Conservation (phyloP, 2,329 filamentous ascomycete genomes). For the Pestalotiopsis sp. region DNA sequence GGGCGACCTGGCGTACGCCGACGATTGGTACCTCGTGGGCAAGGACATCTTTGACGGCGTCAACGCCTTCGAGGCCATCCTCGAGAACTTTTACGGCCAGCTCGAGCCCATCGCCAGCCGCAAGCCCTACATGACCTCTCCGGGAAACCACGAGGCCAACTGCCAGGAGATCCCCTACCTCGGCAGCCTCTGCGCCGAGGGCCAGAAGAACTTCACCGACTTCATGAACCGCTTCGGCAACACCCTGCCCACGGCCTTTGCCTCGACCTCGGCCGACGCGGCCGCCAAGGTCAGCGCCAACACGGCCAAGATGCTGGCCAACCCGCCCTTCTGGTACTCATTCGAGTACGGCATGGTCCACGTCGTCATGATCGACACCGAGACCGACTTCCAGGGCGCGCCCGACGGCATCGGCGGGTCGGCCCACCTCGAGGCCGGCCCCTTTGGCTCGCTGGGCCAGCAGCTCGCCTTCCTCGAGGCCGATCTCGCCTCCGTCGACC, state of each 20-base stretch:
- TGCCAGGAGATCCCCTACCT: conserved; percentile 47
- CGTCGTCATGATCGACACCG: conserved; percentile 57
- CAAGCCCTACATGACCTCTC: conserved; percentile 59
- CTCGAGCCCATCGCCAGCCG: conserved; percentile 54
- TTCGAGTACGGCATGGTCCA: conserved; percentile 63
- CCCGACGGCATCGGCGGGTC: conserved; percentile 46
- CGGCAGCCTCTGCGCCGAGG: conserved; percentile 44
- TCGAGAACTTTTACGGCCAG: conserved; percentile 59
- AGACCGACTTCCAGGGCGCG: conserved; percentile 56
- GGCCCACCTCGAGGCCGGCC: conserved; percentile 45
- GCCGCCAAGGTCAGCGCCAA: conserved; percentile 45
- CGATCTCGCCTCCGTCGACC: conserved; percentile 59
- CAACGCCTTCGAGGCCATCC: conserved; percentile 57
- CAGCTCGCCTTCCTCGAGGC: conserved; percentile 58
- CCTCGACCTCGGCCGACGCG: conserved; percentile 46
- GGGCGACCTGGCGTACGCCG: conserved; percentile 60
- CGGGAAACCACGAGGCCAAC: conserved; percentile 62
- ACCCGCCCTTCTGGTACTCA: conserved; percentile 62
- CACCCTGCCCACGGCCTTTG: conserved; percentile 54
- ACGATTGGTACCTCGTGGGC: conserved; percentile 54
- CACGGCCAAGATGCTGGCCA: conserved; percentile 45
- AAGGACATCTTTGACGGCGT: conserved; percentile 50
- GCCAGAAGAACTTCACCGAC: conserved; percentile 64
- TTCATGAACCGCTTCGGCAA: conserved; percentile 57
- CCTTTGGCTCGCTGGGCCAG: conserved; percentile 50